phyloP scores from a whole-genome alignment of 805 yeast species.

The Ogataea glucozyma region DNA sequence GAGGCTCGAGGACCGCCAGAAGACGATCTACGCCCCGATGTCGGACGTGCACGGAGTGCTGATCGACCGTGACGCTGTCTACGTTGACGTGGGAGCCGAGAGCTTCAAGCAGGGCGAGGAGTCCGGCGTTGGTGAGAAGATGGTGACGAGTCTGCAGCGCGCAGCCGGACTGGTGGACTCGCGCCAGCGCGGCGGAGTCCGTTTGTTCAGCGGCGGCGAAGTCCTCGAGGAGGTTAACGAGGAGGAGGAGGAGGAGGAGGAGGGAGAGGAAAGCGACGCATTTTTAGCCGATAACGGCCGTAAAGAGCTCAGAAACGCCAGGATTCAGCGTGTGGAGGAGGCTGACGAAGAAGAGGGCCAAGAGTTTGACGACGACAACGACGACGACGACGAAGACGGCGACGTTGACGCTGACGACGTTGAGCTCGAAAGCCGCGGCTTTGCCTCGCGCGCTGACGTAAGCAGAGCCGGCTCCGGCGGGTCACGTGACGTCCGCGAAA shows the following conservation, averaged over 20 bases:
- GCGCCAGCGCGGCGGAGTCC: constrained; percentile 54
- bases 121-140: constrained; percentile 80
- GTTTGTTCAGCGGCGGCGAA: constrained; percentile 61
- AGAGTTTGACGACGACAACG: constrained; percentile 47
- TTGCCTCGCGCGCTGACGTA: neutral
- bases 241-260: constrained; percentile 42
- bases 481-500: constrained; percentile 26
- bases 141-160: constrained; percentile 79
- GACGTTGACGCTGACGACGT: constrained; percentile 41
- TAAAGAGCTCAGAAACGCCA: constrained; percentile 59
- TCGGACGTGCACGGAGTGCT: constrained; percentile 99
- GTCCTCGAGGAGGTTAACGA: constrained; percentile 33
- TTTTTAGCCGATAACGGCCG: constrained; percentile 57
- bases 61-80: constrained; percentile 96
- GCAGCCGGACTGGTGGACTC: constrained; percentile 56
- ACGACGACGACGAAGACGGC: constrained; percentile 41
- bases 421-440: neutral
- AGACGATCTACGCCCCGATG: constrained; percentile 97
- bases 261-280: constrained; percentile 38
- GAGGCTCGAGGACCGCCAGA: constrained; percentile 90
- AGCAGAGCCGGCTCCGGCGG: neutral
- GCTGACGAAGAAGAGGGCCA: constrained; percentile 47
- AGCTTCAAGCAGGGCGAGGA: constrained; percentile 32
- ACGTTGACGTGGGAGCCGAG: constrained; percentile 70
- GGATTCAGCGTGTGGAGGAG: constrained; percentile 52